Conservation (phyloP, 768 basidiomycete species). For the Inosperma sp. region DNA sequence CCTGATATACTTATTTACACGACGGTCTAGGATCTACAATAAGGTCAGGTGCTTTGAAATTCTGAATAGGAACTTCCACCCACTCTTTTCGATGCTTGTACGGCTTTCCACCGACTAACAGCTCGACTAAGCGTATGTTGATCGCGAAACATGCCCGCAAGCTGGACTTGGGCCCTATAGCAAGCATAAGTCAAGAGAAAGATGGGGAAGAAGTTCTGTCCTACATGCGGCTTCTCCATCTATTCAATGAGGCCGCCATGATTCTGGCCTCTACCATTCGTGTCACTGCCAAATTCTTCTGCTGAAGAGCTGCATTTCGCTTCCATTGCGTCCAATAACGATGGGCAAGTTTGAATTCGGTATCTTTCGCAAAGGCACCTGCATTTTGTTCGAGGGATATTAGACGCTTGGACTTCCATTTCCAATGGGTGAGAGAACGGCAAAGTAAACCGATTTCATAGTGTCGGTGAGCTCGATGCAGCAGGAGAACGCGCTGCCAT, state of each 20-base stretch:
- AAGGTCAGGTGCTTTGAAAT: background rate
- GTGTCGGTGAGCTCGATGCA: slow-evolving; percentile 47
- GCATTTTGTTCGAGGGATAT: slow-evolving; percentile 46
- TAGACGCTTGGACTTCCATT: slow-evolving; percentile 34
- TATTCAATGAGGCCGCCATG: slow-evolving; percentile 41
- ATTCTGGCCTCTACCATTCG: slow-evolving; percentile 47
- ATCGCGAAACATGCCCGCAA: slow-evolving; percentile 9
- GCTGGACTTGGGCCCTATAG: slow-evolving; percentile 2
- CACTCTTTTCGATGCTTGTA: slow-evolving; percentile 17
- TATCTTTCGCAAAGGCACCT: slow-evolving; percentile 41
- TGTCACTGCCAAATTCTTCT: slow-evolving; percentile 41
- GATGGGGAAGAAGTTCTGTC: slow-evolving; percentile 18
- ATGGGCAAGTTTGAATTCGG: slow-evolving; percentile 35
- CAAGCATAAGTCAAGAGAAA: background rate
- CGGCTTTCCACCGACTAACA: slow-evolving; percentile 55
- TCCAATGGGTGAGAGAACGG: slow-evolving; percentile 54
- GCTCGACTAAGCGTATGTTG: slow-evolving; percentile 38
- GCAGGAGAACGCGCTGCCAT: slow-evolving; percentile 60
- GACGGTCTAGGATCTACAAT: slow-evolving; percentile 48
- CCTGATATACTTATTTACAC: slow-evolving; percentile 41
- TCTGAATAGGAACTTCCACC: background rate
- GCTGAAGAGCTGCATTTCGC: slow-evolving; percentile 37
- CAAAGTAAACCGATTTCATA: slow-evolving; percentile 41
- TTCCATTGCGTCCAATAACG: slow-evolving; percentile 59
- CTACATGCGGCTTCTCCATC: slow-evolving; percentile 59